phyloP scores from a whole-genome alignment of 352 stramenopile genomes.

The Thraustochytrium striatum region DNA sequence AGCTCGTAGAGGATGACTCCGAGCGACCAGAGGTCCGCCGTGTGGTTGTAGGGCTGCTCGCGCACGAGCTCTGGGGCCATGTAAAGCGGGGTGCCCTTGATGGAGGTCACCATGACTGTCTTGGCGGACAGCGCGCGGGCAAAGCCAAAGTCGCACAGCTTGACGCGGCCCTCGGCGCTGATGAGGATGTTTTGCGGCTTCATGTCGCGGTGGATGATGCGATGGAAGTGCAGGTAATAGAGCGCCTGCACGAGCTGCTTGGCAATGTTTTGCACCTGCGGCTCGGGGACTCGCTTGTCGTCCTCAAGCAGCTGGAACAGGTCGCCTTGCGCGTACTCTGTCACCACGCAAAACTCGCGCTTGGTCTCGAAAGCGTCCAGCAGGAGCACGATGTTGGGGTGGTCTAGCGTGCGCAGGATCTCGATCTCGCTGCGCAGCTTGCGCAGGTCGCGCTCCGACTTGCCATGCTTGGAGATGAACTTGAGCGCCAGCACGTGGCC shows the following conservation, averaged over 20 bases:
- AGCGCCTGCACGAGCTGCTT: constrained; percentile 83
- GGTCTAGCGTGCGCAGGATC: constrained; percentile 79
- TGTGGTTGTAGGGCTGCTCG: constrained; percentile 87
- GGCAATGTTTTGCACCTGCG: constrained; percentile 76
- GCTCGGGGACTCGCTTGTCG: constrained; percentile 76
- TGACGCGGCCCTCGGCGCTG: constrained; percentile 79
- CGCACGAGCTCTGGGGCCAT: constrained; percentile 89
- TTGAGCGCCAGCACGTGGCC: constrained; percentile 56
- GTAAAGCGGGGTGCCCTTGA: constrained; percentile 89
- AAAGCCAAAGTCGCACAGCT: constrained; percentile 91
- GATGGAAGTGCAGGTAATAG: constrained; percentile 85
- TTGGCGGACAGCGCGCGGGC: constrained; percentile 78
- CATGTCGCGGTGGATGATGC: constrained; percentile 90
- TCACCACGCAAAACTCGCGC: constrained; percentile 87
- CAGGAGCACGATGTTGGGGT: constrained; percentile 91
- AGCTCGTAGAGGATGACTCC: constrained; percentile 91
- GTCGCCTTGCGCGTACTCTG: constrained; percentile 84
- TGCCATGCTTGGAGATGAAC: constrained; percentile 86
- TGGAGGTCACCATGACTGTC: constrained; percentile 79
- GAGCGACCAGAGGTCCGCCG: constrained; percentile 87
- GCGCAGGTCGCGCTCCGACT: constrained; percentile 77
- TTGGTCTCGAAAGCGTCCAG: constrained; percentile 90
- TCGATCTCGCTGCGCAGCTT: constrained; percentile 87
- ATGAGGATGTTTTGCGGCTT: constrained; percentile 73
- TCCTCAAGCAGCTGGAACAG: constrained; percentile 87